phyloP scores from a whole-genome alignment of 192 early-diverging fungal species.

The Entophlyctis helioformis region DNA sequence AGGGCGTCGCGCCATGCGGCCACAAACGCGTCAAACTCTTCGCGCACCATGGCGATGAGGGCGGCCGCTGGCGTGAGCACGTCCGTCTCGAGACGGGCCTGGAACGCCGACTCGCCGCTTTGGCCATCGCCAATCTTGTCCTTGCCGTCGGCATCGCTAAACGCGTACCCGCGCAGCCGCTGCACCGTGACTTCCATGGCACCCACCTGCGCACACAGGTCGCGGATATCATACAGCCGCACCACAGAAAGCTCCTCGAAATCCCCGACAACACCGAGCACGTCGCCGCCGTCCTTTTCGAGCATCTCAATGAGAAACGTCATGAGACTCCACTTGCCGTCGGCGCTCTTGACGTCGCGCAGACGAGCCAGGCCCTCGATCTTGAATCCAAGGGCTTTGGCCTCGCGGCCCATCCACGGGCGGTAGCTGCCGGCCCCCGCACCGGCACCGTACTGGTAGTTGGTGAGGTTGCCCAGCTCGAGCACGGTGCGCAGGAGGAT shows the following conservation, averaged over 20 bases:
- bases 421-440: conserved; percentile 22
- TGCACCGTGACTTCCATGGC: conserved; percentile 8
- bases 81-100: conserved; percentile 6
- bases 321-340: conserved; percentile 45
- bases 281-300: conserved; percentile 19
- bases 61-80: conserved; percentile 1
- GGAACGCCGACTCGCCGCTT: conserved; percentile 10
- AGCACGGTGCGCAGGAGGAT: conserved; percentile 28
- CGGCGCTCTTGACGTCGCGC: conserved; percentile 43
- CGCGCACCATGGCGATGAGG: conserved; percentile 3
- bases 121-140: conserved; percentile 3
- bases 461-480: conserved; percentile 37
- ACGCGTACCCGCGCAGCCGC: conserved; percentile 3
- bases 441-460: conserved; percentile 35
- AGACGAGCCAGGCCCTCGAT: conserved; percentile 38
- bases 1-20: conserved; percentile 19
- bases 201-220: conserved; percentile 13
- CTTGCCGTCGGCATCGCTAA: background rate
- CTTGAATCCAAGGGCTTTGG: conserved; percentile 38
- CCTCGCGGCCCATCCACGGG: conserved; percentile 45
- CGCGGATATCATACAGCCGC: conserved; percentile 24
- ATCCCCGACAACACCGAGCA: background rate
- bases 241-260: background rate
- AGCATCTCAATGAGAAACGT: conserved; percentile 44
- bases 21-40: conserved; percentile 13